Conservation (phyloP, 371 early-diverging fungal species). For the Vavraia culicis region DNA sequence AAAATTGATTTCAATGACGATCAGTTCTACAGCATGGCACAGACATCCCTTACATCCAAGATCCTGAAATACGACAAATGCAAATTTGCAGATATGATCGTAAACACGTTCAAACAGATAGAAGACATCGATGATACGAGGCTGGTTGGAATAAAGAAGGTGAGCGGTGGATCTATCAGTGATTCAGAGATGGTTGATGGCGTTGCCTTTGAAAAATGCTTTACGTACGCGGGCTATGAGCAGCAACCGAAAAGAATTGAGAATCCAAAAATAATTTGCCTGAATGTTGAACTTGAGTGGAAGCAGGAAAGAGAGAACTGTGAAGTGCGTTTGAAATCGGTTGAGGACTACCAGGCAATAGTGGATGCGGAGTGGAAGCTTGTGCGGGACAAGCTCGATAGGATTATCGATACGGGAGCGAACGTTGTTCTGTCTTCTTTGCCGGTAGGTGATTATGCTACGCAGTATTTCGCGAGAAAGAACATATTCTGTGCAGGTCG, state of each 20-base stretch:
- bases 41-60: conserved; percentile 91
- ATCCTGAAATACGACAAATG: conserved; percentile 80
- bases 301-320: conserved; percentile 99
- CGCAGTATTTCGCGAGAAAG: conserved; percentile 98
- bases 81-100: conserved; percentile 89
- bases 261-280: conserved; percentile 69
- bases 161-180: conserved; percentile 86
- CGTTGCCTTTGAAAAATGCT: conserved; percentile 98
- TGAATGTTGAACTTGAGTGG: conserved; percentile 93
- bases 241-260: conserved; percentile 91
- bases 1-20: conserved; percentile 46
- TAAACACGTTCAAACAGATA: conserved; percentile 73
- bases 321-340: conserved; percentile 85
- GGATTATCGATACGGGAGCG: conserved; percentile 81
- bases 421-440: conserved; percentile 91
- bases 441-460: conserved; percentile 97
- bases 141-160: conserved; percentile 59
- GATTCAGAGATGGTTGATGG: conserved; percentile 83
- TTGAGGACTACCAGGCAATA: conserved; percentile 84
- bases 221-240: conserved; percentile 98
- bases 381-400: conserved; percentile 88
- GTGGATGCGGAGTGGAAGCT: conserved; percentile 98
- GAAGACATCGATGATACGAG: conserved; percentile 47
- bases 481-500: conserved; percentile 97
- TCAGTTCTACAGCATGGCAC: conserved; percentile 74